phyloP scores from a whole-genome alignment of 208 protist species.

The Trypanosoma lewisi region DNA sequence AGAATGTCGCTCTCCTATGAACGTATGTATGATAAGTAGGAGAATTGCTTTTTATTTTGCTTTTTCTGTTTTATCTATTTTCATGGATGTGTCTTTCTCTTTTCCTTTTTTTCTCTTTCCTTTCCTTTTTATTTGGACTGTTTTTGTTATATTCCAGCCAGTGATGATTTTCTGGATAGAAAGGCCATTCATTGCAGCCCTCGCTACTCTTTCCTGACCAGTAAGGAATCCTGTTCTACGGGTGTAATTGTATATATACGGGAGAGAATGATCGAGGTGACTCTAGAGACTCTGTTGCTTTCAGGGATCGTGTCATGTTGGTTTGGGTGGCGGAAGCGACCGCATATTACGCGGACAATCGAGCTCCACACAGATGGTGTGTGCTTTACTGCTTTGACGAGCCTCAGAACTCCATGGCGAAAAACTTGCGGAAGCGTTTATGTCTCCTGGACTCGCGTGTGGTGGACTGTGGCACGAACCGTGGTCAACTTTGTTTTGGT shows the following conservation, averaged over 20 bases:
- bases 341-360: slow-evolving; percentile 32
- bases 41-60: neutral
- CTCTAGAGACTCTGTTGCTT: slow-evolving; percentile 46
- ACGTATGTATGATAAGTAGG: neutral
- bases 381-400: slow-evolving; percentile 67
- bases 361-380: slow-evolving; percentile 53
- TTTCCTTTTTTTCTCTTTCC: too few species aligned
- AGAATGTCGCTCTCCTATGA: neutral
- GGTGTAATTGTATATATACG: slow-evolving; percentile 14
- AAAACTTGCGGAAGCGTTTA: slow-evolving; percentile 49
- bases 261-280: slow-evolving; percentile 28
- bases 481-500: slow-evolving; percentile 15
- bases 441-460: slow-evolving; percentile 49
- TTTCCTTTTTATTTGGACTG: too few species aligned
- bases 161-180: too few species aligned
- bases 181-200: too few species aligned
- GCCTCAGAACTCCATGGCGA: slow-evolving; percentile 56
- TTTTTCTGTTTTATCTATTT: neutral
- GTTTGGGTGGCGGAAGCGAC: slow-evolving; percentile 25
- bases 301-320: slow-evolving; percentile 31
- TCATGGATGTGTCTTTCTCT: too few species aligned
- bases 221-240: too few species aligned
- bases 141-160: too few species aligned
- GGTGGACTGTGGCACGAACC: slow-evolving; percentile 34
- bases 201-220: too few species aligned